These are phyloP conservation scores for Naegleria fowleri DNA, from an alignment of 208 protist species.

Conservation along the genomic window DNA sequence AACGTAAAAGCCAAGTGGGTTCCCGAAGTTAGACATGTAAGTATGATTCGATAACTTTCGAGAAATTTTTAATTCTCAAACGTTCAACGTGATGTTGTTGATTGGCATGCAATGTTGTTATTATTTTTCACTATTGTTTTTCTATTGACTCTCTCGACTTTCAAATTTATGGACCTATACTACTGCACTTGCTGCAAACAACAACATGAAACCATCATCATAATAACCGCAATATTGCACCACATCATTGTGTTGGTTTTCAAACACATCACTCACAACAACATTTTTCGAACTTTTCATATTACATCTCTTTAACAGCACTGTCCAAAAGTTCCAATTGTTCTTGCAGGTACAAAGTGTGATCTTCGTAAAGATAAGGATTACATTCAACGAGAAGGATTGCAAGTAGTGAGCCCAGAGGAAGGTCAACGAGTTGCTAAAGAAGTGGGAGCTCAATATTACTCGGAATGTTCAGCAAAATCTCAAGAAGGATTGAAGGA, in stretches of 20 bases:
- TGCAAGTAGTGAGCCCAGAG: slow-evolving; percentile 41
- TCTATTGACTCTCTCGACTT: too few species aligned
- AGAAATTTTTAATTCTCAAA: neutral
- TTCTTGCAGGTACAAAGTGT: slow-evolving; percentile 51
- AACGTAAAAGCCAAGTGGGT: slow-evolving; percentile 48
- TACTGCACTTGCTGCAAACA: too few species aligned
- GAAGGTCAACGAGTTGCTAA: slow-evolving; percentile 40
- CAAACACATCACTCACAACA: neutral
- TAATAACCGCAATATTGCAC: too few species aligned
- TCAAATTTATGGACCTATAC: too few species aligned
- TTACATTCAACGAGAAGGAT: slow-evolving; percentile 39
- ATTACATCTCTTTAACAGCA: too few species aligned
- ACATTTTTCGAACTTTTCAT: too few species aligned
- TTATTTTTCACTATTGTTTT: too few species aligned
- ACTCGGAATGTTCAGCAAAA: slow-evolving; percentile 45
- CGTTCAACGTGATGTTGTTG: neutral
- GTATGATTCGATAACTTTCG: neutral
- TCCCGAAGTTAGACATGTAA: slow-evolving; percentile 40
- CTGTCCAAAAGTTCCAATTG: slow-evolving; percentile 51
- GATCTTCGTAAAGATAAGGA: slow-evolving; percentile 50
- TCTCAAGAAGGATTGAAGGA: slow-evolving; percentile 63
- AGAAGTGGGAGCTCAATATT: slow-evolving; percentile 38
- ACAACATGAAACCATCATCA: too few species aligned
- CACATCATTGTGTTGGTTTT: too few species aligned
- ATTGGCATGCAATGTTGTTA: too few species aligned